A percentile compares a stretch with the other conserved stretches of the same genome.
Conservation (phyloP, 2,329 filamentous ascomycete species). For the Paraconiothyrium sp. region DNA sequence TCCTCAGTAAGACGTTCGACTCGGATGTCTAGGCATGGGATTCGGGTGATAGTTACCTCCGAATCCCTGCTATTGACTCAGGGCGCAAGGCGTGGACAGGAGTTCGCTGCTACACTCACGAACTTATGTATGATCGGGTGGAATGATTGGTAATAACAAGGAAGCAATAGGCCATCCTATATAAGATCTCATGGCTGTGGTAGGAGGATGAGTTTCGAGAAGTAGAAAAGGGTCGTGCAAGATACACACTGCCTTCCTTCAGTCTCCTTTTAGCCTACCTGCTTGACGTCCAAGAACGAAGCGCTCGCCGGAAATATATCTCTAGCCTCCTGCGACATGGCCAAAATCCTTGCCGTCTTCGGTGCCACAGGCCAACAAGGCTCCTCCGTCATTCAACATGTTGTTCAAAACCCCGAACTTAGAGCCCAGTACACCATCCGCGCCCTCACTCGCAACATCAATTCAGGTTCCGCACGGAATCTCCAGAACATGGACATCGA, state of each 20-base stretch:
- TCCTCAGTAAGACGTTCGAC: neutral
- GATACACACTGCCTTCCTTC: too few species aligned
- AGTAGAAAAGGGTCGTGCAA: too few species aligned
- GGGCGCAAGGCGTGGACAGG: neutral
- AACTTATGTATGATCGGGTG: too few species aligned
- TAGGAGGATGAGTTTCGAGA: too few species aligned
- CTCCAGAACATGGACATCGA: conserved; percentile 43
- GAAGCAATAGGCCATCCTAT: too few species aligned
- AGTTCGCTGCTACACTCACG: too few species aligned
- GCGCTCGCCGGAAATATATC: too few species aligned
- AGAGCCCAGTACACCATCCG: conserved; percentile 60
- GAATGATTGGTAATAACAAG: too few species aligned
- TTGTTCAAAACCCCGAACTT: conserved; percentile 55
- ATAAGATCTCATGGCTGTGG: too few species aligned
- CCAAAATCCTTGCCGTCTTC: conserved; percentile 8
- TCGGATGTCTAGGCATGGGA: neutral
- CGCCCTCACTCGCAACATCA: conserved; percentile 59
- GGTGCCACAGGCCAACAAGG: conserved; percentile 3
- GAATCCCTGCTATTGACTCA: neutral
- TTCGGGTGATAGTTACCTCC: neutral
- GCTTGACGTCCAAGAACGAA: too few species aligned
- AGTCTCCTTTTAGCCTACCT: too few species aligned
- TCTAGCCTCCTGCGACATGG: neutral
- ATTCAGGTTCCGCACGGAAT: conserved; percentile 41
- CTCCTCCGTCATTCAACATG: neutral